Percentiles rank a stretch among this genome's conserved stretches.
Conservation (phyloP, 176 grass and related monocot species). For the Urochloa ruziziensis region DNA sequence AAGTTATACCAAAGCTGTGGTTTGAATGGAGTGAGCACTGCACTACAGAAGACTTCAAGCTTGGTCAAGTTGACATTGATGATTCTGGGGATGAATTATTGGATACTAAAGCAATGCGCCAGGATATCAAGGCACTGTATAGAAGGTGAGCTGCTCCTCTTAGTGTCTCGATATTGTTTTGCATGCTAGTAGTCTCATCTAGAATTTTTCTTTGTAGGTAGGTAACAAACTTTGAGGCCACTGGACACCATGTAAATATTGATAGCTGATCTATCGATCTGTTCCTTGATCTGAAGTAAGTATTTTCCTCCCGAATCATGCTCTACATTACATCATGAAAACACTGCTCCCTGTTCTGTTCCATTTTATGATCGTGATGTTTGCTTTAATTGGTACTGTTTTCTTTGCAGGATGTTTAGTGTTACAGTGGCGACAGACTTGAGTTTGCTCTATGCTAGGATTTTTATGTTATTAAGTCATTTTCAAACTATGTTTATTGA, state of each 20-base stretch:
- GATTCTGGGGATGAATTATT: slow-evolving; percentile 64
- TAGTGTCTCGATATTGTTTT: not conserved
- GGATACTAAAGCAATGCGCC: slow-evolving; percentile 47
- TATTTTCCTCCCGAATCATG: not conserved
- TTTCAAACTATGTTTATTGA: not conserved
- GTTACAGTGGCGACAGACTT: slow-evolving; percentile 7
- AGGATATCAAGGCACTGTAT: slow-evolving; percentile 80
- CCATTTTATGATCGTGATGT: not conserved
- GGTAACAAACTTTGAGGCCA: slow-evolving; percentile 7
- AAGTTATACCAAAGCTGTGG: slow-evolving; percentile 88
- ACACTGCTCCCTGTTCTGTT: not conserved
- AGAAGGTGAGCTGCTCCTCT: slow-evolving; percentile 53
- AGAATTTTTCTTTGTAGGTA: slow-evolving; percentile 16
- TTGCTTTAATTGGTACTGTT: not conserved
- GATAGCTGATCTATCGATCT: not conserved
- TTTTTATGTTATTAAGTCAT: not conserved
- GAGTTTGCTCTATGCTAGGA: not conserved
- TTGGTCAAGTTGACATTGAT: slow-evolving; percentile 57
- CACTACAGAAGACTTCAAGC: slow-evolving; percentile 55
- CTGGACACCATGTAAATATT: slow-evolving; percentile 35
- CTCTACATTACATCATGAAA: not conserved
- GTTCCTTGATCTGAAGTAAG: slow-evolving; percentile 28
- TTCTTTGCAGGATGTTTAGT: slow-evolving; percentile 27
- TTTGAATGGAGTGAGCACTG: slow-evolving; percentile 91
- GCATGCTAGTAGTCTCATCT: not conserved